Evolutionary conservation across 495 filamentous ascomycete genomes (phyloP).

Genomic region (Xylaria cubensis): DNA sequence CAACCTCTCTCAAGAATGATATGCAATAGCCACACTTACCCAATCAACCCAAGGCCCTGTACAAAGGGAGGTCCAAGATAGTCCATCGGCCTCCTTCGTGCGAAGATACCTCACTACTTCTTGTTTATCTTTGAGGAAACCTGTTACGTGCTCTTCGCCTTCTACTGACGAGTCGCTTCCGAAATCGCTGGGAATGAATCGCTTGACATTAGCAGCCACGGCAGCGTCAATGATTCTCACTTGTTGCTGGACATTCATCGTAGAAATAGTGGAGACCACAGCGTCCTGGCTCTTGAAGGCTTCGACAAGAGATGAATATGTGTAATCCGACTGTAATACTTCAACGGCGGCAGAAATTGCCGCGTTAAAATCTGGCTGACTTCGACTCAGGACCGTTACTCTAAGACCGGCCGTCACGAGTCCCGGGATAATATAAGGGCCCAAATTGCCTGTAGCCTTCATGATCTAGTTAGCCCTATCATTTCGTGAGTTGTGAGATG

Average conservation of each 20-base stretch:
- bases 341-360: not conserved
- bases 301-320: not conserved
- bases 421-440: not conserved
- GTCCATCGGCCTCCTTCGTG: not conserved
- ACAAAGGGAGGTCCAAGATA: not conserved
- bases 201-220: slow-evolving; percentile 1
- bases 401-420: not conserved
- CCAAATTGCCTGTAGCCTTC: not conserved
- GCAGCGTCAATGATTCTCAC: not conserved
- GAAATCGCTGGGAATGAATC: slow-evolving; percentile 1
- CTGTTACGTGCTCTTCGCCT: not conserved
- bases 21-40: not conserved
- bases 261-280: not conserved
- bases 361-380: not conserved
- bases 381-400: not conserved
- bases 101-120: not conserved
- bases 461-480: not conserved
- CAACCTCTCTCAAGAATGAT: not conserved
- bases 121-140: not conserved
- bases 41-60: not conserved
- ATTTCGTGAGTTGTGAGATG: not conserved
- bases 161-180: not conserved
- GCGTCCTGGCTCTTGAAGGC: not conserved
- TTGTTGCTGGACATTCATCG: not conserved
- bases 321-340: not conserved